Percentiles rank a stretch among this genome's conserved stretches.
Conservation (phyloP, 2,329 filamentous ascomycete genomes). For the Scorias spongiosa region DNA sequence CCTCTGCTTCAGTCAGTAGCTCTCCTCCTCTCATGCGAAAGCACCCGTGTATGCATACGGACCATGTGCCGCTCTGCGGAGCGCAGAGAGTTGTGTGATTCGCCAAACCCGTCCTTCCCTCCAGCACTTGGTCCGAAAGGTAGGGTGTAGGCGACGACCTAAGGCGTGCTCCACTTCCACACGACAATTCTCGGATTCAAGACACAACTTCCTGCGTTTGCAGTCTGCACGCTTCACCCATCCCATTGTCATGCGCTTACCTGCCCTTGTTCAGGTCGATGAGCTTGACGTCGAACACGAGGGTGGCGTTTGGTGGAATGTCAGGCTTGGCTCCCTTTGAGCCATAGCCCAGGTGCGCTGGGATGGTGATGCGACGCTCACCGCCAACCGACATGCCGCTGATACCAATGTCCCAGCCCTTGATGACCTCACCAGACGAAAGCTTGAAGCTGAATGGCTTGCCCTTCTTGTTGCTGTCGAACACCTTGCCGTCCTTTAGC, state of each 20-base stretch:
- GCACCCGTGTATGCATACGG: no score
- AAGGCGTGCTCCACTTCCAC: neutral
- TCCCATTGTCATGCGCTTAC: constrained; percentile 3
- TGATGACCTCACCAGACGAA: constrained; percentile 89
- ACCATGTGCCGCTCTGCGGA: no score
- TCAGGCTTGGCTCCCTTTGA: constrained; percentile 54
- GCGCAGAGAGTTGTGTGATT: no score
- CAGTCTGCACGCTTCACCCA: no score
- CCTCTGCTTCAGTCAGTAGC: no score
- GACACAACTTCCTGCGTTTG: neutral
- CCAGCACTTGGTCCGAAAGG: constrained; percentile 22
- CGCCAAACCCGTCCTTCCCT: constrained; percentile 19
- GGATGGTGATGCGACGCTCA: constrained; percentile 85
- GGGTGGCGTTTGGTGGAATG: constrained; percentile 79
- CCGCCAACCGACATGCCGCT: constrained; percentile 84
- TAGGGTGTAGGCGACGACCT: constrained; percentile 11
- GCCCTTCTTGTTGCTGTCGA: constrained; percentile 97
- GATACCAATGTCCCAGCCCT: constrained; percentile 95
- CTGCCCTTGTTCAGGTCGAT: constrained; percentile 31
- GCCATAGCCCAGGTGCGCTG: constrained; percentile 77
- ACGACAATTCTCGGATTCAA: no score
- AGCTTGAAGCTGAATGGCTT: constrained; percentile 95
- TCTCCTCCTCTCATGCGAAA: no score
- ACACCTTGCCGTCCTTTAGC: constrained; percentile 79
- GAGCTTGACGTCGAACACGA: constrained; percentile 66